Percentiles rank a stretch among this genome's conserved stretches.
Evolutionary conservation across 148 eudicot genomes (phyloP).

Genomic region (Rhododendron mucronatum): DNA sequence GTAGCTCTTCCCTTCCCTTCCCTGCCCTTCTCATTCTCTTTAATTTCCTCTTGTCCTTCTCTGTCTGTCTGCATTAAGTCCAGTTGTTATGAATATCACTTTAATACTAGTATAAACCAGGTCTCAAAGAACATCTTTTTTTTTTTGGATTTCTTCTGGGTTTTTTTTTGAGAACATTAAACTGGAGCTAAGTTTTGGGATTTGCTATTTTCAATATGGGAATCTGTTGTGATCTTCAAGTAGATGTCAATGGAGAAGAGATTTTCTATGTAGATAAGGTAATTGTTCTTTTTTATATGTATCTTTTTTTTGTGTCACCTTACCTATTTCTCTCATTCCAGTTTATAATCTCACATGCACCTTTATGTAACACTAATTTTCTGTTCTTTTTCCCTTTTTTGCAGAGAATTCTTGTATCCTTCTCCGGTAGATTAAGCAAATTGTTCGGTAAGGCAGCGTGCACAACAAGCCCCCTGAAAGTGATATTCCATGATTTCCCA

Average conservation of each 20-base stretch:
- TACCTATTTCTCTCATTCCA: not conserved
- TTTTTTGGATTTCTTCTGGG: not conserved
- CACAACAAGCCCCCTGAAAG: constrained; percentile 9
- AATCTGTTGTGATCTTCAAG: constrained; percentile 32
- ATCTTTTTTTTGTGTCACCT: not conserved
- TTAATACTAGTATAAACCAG: not conserved
- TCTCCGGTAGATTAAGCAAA: constrained; percentile 31
- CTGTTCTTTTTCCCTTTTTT: not conserved
- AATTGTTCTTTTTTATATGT: not conserved
- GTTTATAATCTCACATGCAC: not conserved
- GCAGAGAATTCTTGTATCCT: constrained; percentile 40
- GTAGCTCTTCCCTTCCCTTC: constrained; percentile 19
- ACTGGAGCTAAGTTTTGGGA: not conserved
- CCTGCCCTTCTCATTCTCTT: not conserved
- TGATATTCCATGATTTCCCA: constrained; percentile 52
- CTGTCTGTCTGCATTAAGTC: not conserved
- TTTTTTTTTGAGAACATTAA: not conserved
- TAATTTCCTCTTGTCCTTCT: not conserved
- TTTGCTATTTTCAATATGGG: constrained; percentile 10
- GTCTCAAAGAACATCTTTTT: not conserved
- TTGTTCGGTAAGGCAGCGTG: constrained; percentile 17
- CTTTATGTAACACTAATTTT: not conserved
- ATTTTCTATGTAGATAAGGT: constrained; percentile 37
- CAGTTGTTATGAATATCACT: not conserved
- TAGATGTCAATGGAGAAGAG: constrained; percentile 42